Conservation (phyloP, 768 basidiomycete species). For the Antrodiella citrinella region DNA sequence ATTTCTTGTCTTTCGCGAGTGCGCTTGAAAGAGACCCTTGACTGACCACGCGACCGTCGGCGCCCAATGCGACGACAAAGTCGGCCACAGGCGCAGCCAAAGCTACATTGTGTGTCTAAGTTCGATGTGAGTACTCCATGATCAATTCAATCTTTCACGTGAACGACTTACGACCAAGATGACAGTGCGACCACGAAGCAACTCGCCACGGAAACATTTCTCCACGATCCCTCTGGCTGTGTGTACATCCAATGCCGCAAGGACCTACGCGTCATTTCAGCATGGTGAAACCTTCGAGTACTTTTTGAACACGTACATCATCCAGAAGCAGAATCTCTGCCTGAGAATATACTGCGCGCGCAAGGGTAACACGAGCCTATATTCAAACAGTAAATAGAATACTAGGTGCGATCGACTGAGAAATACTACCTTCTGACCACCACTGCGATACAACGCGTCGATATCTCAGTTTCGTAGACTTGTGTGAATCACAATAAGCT, state of each 20-base stretch:
- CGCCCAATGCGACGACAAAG: slow-evolving; percentile 12
- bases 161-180: slow-evolving; percentile 33
- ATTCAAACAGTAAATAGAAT: not conserved
- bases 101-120: slow-evolving; percentile 24
- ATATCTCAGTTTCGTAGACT: not conserved
- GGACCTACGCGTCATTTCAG: slow-evolving; percentile 17
- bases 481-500: not conserved
- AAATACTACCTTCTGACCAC: slow-evolving; percentile 18
- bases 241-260: slow-evolving; percentile 44
- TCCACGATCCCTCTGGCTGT: slow-evolving; percentile 42
- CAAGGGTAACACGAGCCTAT: slow-evolving; percentile 47
- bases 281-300: no score
- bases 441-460: not conserved
- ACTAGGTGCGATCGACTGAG: not conserved
- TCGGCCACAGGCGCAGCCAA: slow-evolving; percentile 12
- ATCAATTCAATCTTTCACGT: no score
- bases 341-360: slow-evolving; percentile 51
- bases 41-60: slow-evolving; percentile 8
- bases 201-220: slow-evolving; percentile 35
- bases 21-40: slow-evolving; percentile 9
- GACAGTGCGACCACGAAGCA: slow-evolving; percentile 37
- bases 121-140: not conserved
- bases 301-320: slow-evolving; percentile 45
- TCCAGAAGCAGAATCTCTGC: slow-evolving; percentile 63
- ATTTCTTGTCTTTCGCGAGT: slow-evolving; percentile 4